Evolutionary conservation across 2,329 filamentous ascomycete species (phyloP), one percentile per base, ranked within the genome.

Genomic region (Aureobasidium musti): DNA sequence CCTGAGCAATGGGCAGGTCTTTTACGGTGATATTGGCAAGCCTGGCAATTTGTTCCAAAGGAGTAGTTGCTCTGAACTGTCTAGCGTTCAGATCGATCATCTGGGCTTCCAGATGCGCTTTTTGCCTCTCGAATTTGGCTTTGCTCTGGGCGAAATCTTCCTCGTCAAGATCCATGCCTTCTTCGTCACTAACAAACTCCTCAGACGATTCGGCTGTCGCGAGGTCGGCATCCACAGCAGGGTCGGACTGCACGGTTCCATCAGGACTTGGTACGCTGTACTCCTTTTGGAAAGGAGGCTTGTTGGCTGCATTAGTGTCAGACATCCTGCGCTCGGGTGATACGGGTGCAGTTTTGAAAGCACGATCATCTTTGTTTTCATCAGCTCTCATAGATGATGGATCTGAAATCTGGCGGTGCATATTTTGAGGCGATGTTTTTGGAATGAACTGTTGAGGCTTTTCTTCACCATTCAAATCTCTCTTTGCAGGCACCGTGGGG

Each of bases 151-250:
- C 79, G 63, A 80, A 78, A 63, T 82, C 77, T 39, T 74, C 79
- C 67, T 82, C 80, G 39, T 79, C 78, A 13, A 80, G 73, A 68
- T 82, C 80, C 63, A 81, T 74, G 57, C 80, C 80, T 60, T 82
- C 81, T 23, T 83, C 81, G 26, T 80, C 81, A 60, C 79, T 80
- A 7, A 64, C 50, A 19, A 59, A 53, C 5, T 63, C 65, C 7
- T 53, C 52, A 13, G 49, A 65, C n/a, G 45, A 41, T 3, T 60
- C 53, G 14, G 47, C 37, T 10, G 61, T 64, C 11, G 35, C 49
- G 19, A 64, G 30, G 4, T 64, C 61, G 28, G 49, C 47, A 35
- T 64, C 49, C 14, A 23, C 47, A 10, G 35, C 35, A 30, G 17
- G n/a, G 11, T 53, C 47, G 5, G 37, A 30, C 19, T 43, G 21